phyloP scores from a whole-genome alignment of 768 basidiomycete genomes.

The Russula lepida region DNA sequence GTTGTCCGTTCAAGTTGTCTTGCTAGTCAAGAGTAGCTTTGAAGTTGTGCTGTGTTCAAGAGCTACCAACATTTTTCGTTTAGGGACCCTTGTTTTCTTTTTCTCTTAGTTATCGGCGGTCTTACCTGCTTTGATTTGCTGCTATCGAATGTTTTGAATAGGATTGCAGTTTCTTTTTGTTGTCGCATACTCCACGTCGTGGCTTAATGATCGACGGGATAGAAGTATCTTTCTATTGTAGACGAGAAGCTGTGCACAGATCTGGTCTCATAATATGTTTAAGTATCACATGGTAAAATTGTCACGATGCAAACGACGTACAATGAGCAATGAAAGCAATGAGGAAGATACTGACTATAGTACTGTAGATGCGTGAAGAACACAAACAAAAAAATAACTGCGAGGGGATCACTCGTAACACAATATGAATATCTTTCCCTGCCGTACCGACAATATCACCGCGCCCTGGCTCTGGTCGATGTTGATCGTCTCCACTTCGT shows the following conservation, averaged over 20 bases:
- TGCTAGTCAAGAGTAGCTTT: too few species aligned
- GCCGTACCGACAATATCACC: constrained; percentile 57
- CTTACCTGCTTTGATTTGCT: neutral
- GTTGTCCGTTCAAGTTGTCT: neutral
- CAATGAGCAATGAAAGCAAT: neutral
- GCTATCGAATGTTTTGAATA: neutral
- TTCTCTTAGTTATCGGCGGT: neutral
- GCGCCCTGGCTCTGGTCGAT: constrained; percentile 72
- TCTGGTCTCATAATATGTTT: too few species aligned
- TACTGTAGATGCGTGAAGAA: neutral
- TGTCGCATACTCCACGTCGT: neutral
- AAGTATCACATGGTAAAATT: neutral
- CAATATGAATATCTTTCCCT: constrained; percentile 65
- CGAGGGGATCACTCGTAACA: constrained; percentile 42
- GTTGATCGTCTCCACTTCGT: constrained; percentile 64
- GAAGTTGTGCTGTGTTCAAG: neutral
- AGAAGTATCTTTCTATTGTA: too few species aligned
- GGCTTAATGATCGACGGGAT: neutral
- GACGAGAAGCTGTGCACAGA: too few species aligned
- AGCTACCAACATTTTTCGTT: neutral
- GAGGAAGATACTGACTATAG: neutral
- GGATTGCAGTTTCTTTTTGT: neutral
- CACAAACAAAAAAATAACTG: neutral
- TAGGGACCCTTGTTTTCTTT: neutral
- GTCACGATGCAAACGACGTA: too few species aligned